Conservation (phyloP, 495 filamentous ascomycete species). For the Talaromyces trachyspermus region DNA sequence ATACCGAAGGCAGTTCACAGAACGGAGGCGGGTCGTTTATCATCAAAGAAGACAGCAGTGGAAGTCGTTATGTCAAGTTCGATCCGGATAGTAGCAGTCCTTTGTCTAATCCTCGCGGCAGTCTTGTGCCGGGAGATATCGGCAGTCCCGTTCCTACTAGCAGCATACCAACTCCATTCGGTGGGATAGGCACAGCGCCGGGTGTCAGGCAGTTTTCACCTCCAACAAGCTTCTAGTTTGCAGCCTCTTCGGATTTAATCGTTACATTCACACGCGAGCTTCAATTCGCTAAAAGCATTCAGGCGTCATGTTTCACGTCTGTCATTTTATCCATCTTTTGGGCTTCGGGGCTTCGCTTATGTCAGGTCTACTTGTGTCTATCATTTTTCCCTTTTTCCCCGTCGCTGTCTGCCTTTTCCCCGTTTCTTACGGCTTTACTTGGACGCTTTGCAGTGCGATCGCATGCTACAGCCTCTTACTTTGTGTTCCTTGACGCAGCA, state of each 20-base stretch:
- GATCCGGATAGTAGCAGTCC: slow-evolving; percentile 45
- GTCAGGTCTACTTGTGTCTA: background rate
- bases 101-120: slow-evolving; percentile 30
- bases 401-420: background rate
- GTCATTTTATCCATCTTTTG: background rate
- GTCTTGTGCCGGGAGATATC: slow-evolving; percentile 42
- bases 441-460: slow-evolving; percentile 4
- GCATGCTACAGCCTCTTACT: slow-evolving; percentile 3
- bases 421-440: background rate
- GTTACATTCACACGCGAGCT: background rate
- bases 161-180: slow-evolving; percentile 34
- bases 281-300: slow-evolving; percentile 1
- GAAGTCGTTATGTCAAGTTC: slow-evolving; percentile 53
- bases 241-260: background rate
- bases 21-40: slow-evolving; percentile 87
- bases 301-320: slow-evolving; percentile 5
- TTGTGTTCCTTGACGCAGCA: slow-evolving; percentile 4
- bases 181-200: slow-evolving; percentile 31
- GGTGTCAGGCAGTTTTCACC: slow-evolving; percentile 36
- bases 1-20: slow-evolving; percentile 76
- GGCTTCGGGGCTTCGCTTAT: background rate
- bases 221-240: slow-evolving; percentile 26
- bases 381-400: background rate
- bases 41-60: slow-evolving; percentile 44
- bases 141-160: slow-evolving; percentile 41